These are phyloP conservation scores for Boletus rex-veris DNA, from an alignment of 768 basidiomycete species.

Conservation along the genomic window DNA sequence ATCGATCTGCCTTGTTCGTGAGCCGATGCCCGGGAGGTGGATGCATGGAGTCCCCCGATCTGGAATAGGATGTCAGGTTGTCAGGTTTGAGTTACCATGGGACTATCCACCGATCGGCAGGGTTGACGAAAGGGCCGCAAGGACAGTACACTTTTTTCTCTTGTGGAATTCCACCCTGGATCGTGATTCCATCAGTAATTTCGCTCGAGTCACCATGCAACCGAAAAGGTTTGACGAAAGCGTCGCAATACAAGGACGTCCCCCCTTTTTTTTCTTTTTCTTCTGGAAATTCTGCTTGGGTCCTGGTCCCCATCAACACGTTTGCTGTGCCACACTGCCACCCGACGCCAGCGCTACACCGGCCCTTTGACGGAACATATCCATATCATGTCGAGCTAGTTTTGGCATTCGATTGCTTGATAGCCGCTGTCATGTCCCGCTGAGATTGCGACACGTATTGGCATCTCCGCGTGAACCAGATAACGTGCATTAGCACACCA, in stretches of 20 bases:
- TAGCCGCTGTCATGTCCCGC: background rate
- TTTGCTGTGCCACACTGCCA: slow-evolving; percentile 1
- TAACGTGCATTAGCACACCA: background rate
- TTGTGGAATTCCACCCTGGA: background rate
- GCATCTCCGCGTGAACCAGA: background rate
- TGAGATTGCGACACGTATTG: background rate
- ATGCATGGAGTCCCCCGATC: no score
- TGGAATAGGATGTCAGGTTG: no score
- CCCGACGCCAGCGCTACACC: background rate
- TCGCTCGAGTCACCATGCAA: background rate
- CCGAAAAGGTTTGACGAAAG: background rate
- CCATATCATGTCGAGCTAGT: background rate
- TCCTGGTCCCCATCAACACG: slow-evolving; percentile 12
- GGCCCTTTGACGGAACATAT: slow-evolving; percentile 1
- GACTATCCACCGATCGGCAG: background rate
- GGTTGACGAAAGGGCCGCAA: background rate
- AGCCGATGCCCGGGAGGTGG: no score
- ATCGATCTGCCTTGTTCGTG: background rate
- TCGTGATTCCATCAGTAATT: slow-evolving; percentile 2
- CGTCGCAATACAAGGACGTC: background rate
- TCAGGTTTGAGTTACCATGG: slow-evolving; percentile 1
- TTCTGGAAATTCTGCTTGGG: background rate
- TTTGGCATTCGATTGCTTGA: background rate
- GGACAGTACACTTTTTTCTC: background rate
- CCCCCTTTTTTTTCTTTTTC: no score